These are phyloP conservation scores for Tubosaeta sp. DNA, from an alignment of 768 basidiomycete genomes.

Conservation along the genomic window DNA sequence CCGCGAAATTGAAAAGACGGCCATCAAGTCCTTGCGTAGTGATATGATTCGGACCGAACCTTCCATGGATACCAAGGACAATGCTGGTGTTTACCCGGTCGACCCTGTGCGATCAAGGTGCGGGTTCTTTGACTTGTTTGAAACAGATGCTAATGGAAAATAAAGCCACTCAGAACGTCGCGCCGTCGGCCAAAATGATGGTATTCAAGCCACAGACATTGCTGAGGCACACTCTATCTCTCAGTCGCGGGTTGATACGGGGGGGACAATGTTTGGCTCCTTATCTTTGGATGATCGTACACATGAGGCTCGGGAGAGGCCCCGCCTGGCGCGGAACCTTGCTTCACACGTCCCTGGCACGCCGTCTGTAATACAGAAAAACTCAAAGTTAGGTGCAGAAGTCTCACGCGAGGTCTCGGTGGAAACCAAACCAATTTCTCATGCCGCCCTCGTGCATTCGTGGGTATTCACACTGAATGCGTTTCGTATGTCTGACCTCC, in stretches of 20 bases:
- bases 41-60: constrained; percentile 1
- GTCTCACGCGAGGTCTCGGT: not conserved
- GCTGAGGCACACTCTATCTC: not conserved
- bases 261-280: not conserved
- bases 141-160: constrained; percentile 1
- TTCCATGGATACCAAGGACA: not conserved
- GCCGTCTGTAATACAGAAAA: not conserved
- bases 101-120: constrained; percentile 1
- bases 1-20: not conserved
- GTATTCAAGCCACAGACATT: not conserved
- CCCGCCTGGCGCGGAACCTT: not conserved
- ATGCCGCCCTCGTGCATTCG: not conserved
- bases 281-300: not conserved
- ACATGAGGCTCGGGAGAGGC: not conserved
- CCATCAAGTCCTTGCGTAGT: not conserved
- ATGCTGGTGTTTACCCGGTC: not conserved
- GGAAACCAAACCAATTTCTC: not conserved
- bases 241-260: not conserved
- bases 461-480: not conserved
- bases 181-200: not conserved
- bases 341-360: not conserved
- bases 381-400: not conserved
- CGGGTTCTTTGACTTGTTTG: not conserved
- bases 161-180: not conserved
- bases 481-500: not conserved